Percentiles rank a stretch among this genome's conserved stretches.
These are phyloP conservation scores for Peronospora destructor DNA, from an alignment of 352 stramenopile genomes.

Conservation along the genomic window DNA sequence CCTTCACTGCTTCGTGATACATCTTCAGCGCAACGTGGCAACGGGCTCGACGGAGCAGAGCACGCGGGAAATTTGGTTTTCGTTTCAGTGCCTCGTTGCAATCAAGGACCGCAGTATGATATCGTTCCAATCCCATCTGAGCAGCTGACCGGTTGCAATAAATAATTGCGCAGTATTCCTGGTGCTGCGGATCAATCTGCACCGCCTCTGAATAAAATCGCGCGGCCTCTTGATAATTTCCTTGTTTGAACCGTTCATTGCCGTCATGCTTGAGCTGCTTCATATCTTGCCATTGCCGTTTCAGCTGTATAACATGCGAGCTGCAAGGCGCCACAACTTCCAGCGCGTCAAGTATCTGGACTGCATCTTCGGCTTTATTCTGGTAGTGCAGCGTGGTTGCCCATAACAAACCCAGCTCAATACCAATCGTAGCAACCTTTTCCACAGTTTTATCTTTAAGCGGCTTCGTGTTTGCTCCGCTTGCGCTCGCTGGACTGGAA, in stretches of 20 bases:
- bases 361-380: conserved; percentile 58
- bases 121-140: conserved; percentile 65
- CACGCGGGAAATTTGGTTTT: conserved; percentile 51
- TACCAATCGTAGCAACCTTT: conserved; percentile 44
- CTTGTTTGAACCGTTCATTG: conserved; percentile 60
- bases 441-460: conserved; percentile 22
- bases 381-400: conserved; percentile 63
- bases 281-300: conserved; percentile 59
- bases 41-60: conserved; percentile 57
- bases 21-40: conserved; percentile 59
- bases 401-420: conserved; percentile 58
- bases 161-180: conserved; percentile 72
- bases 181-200: conserved; percentile 50
- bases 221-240: conserved; percentile 47
- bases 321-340: conserved; percentile 63
- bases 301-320: conserved; percentile 62
- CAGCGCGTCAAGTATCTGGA: conserved; percentile 44
- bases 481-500: background rate
- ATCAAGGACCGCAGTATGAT: conserved; percentile 58
- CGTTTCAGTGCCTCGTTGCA: conserved; percentile 64
- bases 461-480: conserved; percentile 7
- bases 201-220: conserved; percentile 62
- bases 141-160: conserved; percentile 79
- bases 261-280: conserved; percentile 57
- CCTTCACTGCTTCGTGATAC: conserved; percentile 52